phyloP scores from a whole-genome alignment of 441 rosid genomes.

The Brassica balearica region DNA sequence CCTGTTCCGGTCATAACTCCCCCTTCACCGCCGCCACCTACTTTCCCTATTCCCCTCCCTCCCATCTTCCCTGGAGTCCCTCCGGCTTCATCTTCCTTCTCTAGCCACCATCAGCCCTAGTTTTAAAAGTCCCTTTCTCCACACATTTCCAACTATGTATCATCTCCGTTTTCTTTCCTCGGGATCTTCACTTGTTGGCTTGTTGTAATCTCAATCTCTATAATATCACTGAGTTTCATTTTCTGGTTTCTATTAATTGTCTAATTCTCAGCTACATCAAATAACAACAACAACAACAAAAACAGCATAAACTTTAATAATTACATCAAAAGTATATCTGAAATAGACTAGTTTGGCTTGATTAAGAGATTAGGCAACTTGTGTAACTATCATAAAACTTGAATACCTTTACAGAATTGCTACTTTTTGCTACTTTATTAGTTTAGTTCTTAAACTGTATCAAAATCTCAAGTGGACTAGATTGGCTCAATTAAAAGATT shows the following conservation, averaged over 20 bases:
- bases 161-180: not conserved
- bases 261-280: no score
- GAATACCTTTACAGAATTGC: conserved; percentile 3
- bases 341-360: not conserved
- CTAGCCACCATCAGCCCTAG: conserved; percentile 38
- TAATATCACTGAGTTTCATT: no score
- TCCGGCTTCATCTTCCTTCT: conserved; percentile 55
- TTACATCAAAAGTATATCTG: not conserved
- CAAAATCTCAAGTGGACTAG: not conserved
- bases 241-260: no score
- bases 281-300: no score
- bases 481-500: not conserved
- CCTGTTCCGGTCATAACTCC: conserved; percentile 58
- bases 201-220: conserved; percentile 5
- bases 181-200: conserved; percentile 29
- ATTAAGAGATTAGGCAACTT: not conserved
- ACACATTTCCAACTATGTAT: conserved; percentile 14
- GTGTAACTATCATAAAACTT: not conserved
- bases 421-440: not conserved
- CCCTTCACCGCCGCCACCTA: conserved; percentile 51
- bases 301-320: not conserved
- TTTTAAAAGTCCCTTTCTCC: not conserved
- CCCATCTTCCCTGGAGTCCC: conserved; percentile 59
- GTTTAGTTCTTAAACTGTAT: no score
- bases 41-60: conserved; percentile 52